Base-by-base conservation (phyloP, 345 rosid genomes). In the Sapria himalayana region DNA sequence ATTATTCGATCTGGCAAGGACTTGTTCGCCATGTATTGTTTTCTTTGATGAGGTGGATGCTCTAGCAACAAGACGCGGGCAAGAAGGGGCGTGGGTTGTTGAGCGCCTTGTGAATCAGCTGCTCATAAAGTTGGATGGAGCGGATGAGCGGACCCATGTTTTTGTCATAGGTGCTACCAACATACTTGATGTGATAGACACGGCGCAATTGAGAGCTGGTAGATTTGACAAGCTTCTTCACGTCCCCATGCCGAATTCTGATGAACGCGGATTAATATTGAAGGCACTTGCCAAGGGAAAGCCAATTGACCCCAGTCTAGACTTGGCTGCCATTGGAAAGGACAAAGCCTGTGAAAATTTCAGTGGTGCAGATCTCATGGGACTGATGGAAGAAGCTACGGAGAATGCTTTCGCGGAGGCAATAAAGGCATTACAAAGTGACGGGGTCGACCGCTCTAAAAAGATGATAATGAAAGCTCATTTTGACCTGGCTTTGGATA, bases 31-130 rank as follows among this genome's bases (percentile, higher is more conserved):
- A 17, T 89, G 98, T 62, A 55, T 74, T 50, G 69, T 82, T 48
- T 89, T 89, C 69, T 82, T 84, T 59, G 95, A 84, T 52, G 95
- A 84, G 95, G 81, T 89, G 57, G 98, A 89, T 73, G 93, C 98
- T 53, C 58, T 89, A 59, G 79, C 95, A 14, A 84, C 75, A 46
- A 74, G 59, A 48, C 95, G 86, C 1, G 98, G 98, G 18, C 67
- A 64, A 57, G 98, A 84, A 63, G 98, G 95, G 41, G 98, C 80
- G 32, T 65, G 76, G 81, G 81, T 75, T 29, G 85, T 75, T 43
- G 92, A 75, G 55, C 66, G 85, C 39, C 66, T 72, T 45, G 45
- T 79, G 52, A 79, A 70, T 48, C 76, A 74, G 96, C 62, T 81
- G 46, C 96, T 85, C 33, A 65, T 71, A 58, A 91, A 85, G 57